Evolutionary conservation across 225 moss, liverwort and hornwort genomes (phyloP), one percentile per base, ranked within the genome.

Genomic region (Anthoceros angustus): DNA sequence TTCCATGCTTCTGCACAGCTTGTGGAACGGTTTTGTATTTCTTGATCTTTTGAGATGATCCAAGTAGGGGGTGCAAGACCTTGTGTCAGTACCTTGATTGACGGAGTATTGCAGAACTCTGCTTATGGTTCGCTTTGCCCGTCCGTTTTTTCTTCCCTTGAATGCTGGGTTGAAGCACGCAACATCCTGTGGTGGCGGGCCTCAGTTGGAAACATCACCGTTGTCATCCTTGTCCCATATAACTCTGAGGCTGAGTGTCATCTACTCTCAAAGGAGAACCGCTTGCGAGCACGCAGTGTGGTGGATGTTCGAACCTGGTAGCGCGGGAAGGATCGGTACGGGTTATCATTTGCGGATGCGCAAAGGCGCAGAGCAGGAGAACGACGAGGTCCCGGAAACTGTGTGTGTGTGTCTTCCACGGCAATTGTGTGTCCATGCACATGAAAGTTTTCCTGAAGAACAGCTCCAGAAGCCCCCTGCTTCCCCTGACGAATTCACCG

Each of bases 11-110:
- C 84, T 98, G 77, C 95, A 98, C 80, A 98, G 95, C 69, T 70
- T 91, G 67, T 98, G 95, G 95, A 98, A 98, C 69, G 95, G 95
- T 12, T 98, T 91, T 75, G 95, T 91, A 23, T 91, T 98, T 72
- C 76, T 98, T 65, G 95, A 98, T 68, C 80, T 98, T 42, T 74
- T 98, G 69, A 75, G 80, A 74, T 85, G 72, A 84, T 15, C 12
- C 55, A 2, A 55, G 55, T 32, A 32, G 32, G 32, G 32, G 32
- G 32, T 4, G 1, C 32, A 32, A 32, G 2, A 1, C 32, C 4
- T 32, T 32, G 1, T 32, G 32, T 32, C 32, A 32, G 32, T 32
- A 32, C 2, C 32, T 32, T 32, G 32, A 32, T 4, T 32, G 32
- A 32, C 32, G 32, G 32, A n/a, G 32, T 32, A 32, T 32, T 32